phyloP scores from a whole-genome alignment of 163 green algal species.

The Scenedesmus sp. region DNA sequence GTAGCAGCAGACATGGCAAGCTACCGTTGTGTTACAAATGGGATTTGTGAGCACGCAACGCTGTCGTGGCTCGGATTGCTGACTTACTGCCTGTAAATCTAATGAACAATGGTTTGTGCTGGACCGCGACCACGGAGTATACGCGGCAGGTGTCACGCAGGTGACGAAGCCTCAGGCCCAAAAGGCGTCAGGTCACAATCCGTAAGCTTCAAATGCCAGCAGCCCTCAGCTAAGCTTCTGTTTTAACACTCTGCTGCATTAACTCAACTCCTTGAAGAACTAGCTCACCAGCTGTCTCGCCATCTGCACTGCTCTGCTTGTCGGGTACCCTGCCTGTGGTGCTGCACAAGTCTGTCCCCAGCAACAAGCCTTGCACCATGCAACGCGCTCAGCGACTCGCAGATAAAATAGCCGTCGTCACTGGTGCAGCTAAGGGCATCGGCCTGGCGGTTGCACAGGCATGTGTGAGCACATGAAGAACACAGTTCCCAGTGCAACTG shows the following conservation, averaged over 20 bases:
- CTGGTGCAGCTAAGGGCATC: slow-evolving; percentile 70
- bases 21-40: background rate
- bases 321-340: background rate
- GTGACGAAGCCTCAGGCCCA: too few species aligned
- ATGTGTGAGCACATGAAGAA: background rate
- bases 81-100: background rate
- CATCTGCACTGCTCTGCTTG: background rate
- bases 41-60: too few species aligned
- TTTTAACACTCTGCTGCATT: too few species aligned
- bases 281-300: background rate
- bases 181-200: background rate
- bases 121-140: background rate
- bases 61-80: background rate
- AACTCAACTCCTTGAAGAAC: background rate
- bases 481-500: background rate
- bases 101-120: background rate
- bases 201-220: background rate
- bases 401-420: slow-evolving; percentile 65
- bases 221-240: background rate
- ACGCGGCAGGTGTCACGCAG: background rate
- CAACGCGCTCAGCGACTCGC: slow-evolving; percentile 2
- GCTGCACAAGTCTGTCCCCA: background rate
- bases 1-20: background rate
- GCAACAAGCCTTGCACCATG: slow-evolving; percentile 1
- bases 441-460: slow-evolving; percentile 59